A percentile compares a stretch with the other conserved stretches of the same genome.
Conservation (phyloP, 345 rosid genomes). For the Eucalyptus victrix region DNA sequence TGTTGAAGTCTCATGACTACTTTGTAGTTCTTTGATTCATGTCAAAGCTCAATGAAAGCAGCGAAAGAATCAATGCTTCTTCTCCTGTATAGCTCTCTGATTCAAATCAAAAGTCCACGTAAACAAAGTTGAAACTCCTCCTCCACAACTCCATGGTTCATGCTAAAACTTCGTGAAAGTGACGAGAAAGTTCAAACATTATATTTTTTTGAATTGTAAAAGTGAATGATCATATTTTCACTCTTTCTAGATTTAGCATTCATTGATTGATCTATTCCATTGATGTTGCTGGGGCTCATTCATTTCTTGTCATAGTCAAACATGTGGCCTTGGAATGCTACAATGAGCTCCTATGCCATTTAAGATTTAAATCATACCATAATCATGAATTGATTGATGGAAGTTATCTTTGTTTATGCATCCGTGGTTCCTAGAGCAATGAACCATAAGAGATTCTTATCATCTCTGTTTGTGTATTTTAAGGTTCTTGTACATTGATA, state of each 20-base stretch:
- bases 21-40: not conserved
- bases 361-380: too few relatives aligned
- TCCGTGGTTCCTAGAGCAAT: not conserved
- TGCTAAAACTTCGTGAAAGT: not conserved
- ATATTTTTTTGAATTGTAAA: not conserved
- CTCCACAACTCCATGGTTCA: not conserved
- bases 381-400: not conserved
- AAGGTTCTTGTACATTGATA: not conserved
- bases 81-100: not conserved
- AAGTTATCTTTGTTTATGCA: not conserved
- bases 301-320: not conserved
- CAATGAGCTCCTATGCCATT: not conserved
- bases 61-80: not conserved
- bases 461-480: too few relatives aligned
- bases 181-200: not conserved
- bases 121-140: not conserved
- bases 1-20: not conserved
- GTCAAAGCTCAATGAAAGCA: too few relatives aligned
- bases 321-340: not conserved
- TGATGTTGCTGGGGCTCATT: not conserved
- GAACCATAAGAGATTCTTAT: too few relatives aligned
- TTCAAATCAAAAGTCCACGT: not conserved
- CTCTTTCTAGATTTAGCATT: not conserved
- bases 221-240: not conserved
- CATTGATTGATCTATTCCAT: not conserved